These are phyloP conservation scores for Globisporangium splendens DNA, from an alignment of 352 stramenopile genomes.

Conservation along the genomic window DNA sequence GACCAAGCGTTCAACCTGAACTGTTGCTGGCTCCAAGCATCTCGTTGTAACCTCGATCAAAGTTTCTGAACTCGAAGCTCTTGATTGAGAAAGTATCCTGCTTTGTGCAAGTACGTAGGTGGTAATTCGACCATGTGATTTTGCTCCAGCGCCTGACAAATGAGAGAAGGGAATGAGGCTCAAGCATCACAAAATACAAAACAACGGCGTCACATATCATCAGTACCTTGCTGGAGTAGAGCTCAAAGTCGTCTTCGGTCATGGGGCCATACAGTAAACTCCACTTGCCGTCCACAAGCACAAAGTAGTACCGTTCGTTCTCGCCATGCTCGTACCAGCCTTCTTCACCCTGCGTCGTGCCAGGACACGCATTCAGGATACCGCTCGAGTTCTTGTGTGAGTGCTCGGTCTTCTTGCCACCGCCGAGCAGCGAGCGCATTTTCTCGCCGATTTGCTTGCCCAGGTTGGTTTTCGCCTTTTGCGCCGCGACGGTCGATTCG, in stretches of 20 bases:
- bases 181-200: not conserved
- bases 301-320: slow-evolving; percentile 86
- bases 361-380: slow-evolving; percentile 76
- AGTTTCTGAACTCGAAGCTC: slow-evolving; percentile 63
- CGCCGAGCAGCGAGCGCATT: slow-evolving; percentile 74
- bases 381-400: slow-evolving; percentile 65
- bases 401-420: slow-evolving; percentile 64
- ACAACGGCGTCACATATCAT: not conserved
- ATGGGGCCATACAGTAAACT: slow-evolving; percentile 83
- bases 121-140: slow-evolving; percentile 66
- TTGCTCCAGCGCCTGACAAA: slow-evolving; percentile 56
- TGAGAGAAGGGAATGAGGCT: not conserved
- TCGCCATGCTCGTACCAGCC: slow-evolving; percentile 87
- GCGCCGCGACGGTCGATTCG: slow-evolving; percentile 25
- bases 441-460: slow-evolving; percentile 80
- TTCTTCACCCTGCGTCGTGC: slow-evolving; percentile 80
- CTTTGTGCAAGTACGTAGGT: slow-evolving; percentile 79
- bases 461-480: slow-evolving; percentile 40
- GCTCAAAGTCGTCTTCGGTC: slow-evolving; percentile 81
- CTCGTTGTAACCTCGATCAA: slow-evolving; percentile 22
- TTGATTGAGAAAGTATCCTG: slow-evolving; percentile 64
- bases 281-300: slow-evolving; percentile 80
- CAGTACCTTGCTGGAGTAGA: slow-evolving; percentile 66
- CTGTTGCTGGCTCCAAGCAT: not conserved
- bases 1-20: no score